Evolutionary conservation across 108 stramenopile genomes (phyloP).

Genomic region (Skeletonema tropicum): DNA sequence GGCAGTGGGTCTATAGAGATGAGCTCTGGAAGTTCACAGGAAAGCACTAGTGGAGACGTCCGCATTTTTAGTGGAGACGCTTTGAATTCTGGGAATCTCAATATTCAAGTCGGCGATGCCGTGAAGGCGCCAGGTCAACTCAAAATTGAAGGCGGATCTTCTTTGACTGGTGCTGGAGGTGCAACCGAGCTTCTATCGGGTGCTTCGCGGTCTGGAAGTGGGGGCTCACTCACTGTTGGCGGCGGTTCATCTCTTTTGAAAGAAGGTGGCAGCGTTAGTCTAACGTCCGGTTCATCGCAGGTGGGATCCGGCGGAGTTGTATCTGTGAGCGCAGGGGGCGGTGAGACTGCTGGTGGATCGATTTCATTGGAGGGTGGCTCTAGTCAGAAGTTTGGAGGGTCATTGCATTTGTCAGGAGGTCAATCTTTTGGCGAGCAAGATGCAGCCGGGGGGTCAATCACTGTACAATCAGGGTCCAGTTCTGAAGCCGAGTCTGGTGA

Average conservation of each 20-base stretch:
- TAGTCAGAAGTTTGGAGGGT: slow-evolving; percentile 13
- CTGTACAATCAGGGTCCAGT: slow-evolving; percentile 33
- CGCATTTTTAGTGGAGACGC: slow-evolving; percentile 8
- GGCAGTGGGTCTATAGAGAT: slow-evolving; percentile 23
- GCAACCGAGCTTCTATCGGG: neutral
- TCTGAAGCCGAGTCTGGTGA: slow-evolving; percentile 2
- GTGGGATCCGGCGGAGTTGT: slow-evolving; percentile 11
- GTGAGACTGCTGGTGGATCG: slow-evolving; percentile 31
- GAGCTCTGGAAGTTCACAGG: slow-evolving; percentile 10
- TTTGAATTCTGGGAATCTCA: slow-evolving; percentile 2
- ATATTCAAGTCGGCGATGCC: slow-evolving; percentile 13
- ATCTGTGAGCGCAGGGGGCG: slow-evolving; percentile 14
- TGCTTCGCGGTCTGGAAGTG: slow-evolving; percentile 12
- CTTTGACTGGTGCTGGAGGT: slow-evolving; percentile 7
- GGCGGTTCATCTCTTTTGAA: neutral
- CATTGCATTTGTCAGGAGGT: slow-evolving; percentile 12
- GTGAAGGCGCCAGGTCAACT: slow-evolving; percentile 3
- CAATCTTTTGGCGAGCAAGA: slow-evolving; percentile 1
- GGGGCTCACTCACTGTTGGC: neutral
- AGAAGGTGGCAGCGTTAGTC: slow-evolving; percentile 5
- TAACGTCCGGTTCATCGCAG: slow-evolving; percentile 10
- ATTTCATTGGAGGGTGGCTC: slow-evolving; percentile 26
- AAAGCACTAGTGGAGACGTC: slow-evolving; percentile 13
- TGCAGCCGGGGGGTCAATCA: slow-evolving; percentile 2
- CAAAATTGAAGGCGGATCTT: slow-evolving; percentile 8